Conservation (phyloP, 140 eudicot genomes). For the Cichorium intybus region DNA sequence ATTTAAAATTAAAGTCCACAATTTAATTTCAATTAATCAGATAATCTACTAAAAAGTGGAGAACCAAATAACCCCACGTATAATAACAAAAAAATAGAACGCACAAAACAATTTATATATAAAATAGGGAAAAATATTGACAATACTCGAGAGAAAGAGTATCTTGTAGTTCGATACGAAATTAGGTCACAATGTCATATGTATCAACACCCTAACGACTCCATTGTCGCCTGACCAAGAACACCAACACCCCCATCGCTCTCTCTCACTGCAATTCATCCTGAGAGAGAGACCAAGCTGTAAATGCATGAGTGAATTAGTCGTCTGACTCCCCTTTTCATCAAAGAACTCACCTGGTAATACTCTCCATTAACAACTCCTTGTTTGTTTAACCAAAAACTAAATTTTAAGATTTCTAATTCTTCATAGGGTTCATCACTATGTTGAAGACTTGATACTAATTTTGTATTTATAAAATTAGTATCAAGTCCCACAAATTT, state of each 20-base stretch:
- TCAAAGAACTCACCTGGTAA: conserved; percentile 36
- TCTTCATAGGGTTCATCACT: conserved; percentile 12
- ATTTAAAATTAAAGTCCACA: too few species aligned
- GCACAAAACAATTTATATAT: too few species aligned
- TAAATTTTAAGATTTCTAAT: neutral
- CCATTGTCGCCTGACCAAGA: conserved; percentile 25
- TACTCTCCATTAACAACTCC: conserved; percentile 1
- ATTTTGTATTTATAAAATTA: neutral
- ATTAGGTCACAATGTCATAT: conserved; percentile 27
- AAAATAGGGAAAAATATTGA: too few species aligned
- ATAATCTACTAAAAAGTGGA: too few species aligned
- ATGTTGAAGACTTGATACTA: too few species aligned
- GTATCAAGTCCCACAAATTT: neutral
- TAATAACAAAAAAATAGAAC: too few species aligned
- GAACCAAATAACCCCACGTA: too few species aligned
- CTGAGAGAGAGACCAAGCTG: conserved; percentile 22
- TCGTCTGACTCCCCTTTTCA: conserved; percentile 6
- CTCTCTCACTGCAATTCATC: conserved; percentile 14
- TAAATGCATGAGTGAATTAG: conserved; percentile 11
- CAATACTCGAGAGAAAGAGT: too few species aligned
- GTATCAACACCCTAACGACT: conserved; percentile 5
- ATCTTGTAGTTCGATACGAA: conserved; percentile 5
- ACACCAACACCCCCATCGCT: conserved; percentile 21
- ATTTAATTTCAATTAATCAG: too few species aligned
- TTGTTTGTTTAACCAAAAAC: neutral